Conservation (phyloP, 495 filamentous ascomycete species). For the Podospora pseudocomata region DNA sequence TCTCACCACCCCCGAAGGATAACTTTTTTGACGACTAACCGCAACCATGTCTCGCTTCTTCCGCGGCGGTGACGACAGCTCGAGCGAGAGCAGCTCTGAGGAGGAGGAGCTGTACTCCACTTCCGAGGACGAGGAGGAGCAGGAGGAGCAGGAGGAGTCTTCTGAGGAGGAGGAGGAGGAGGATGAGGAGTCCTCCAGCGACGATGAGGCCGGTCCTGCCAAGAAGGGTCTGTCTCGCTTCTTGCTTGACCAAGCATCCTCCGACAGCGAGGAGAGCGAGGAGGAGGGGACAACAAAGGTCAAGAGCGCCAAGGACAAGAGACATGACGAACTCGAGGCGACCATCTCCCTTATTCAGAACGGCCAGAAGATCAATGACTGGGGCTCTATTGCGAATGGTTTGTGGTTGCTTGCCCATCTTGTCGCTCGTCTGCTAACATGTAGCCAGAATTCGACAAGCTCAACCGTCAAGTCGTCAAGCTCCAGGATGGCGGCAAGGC, state of each 20-base stretch:
- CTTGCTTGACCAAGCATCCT: conserved; percentile 66
- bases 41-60: conserved; percentile 91
- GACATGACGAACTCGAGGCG: conserved; percentile 85
- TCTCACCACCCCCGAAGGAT: conserved; percentile 12
- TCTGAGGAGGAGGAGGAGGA: conserved; percentile 50
- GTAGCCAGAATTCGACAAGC: conserved; percentile 84
- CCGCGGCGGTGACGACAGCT: conserved; percentile 87
- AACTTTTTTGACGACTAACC: conserved; percentile 11
- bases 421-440: conserved; percentile 19
- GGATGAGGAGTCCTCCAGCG: conserved; percentile 58
- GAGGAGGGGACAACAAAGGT: conserved; percentile 78
- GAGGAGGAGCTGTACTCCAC: conserved; percentile 88
- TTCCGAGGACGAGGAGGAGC: conserved; percentile 61
- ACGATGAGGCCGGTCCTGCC: conserved; percentile 59
- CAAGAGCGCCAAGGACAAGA: conserved; percentile 97
- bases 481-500: conserved; percentile 68
- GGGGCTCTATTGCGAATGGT: conserved; percentile 88
- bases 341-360: conserved; percentile 90
- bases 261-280: conserved; percentile 77
- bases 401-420: conserved; percentile 34
- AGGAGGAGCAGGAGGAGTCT: conserved; percentile 48
- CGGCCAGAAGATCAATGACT: conserved; percentile 94
- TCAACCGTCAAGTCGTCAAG: conserved; percentile 85
- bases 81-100: conserved; percentile 74
- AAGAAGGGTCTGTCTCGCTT: conserved; percentile 72